Evolutionary conservation across 495 filamentous ascomycete genomes (phyloP).

Genomic region (Aspergillus incahuasiensis): DNA sequence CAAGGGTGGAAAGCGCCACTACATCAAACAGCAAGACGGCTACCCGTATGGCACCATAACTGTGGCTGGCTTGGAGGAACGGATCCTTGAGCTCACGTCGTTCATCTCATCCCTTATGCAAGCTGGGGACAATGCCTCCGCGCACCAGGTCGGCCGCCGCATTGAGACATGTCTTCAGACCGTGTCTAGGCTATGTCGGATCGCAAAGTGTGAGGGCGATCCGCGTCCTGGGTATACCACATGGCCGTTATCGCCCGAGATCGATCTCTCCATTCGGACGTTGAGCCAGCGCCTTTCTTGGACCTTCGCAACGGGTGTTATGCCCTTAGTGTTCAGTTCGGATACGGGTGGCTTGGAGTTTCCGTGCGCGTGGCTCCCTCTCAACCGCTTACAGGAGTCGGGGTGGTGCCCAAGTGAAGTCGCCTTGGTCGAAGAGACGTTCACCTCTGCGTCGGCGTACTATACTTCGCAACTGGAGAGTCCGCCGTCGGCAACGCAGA

Average conservation of each 20-base stretch:
- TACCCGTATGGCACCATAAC: not conserved
- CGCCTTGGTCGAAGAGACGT: not conserved
- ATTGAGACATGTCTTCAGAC: not conserved
- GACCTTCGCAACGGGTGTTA: not conserved
- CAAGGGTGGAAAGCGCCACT: not conserved
- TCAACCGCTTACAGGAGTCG: not conserved
- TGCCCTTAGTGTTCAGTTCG: not conserved
- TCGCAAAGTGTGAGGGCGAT: slow-evolving; percentile 1
- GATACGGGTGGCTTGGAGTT: not conserved
- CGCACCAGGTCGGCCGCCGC: not conserved
- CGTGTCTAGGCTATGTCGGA: slow-evolving; percentile 1
- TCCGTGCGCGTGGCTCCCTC: slow-evolving; percentile 3
- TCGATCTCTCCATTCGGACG: not conserved
- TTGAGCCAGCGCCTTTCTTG: slow-evolving; percentile 3
- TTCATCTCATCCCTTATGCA: not conserved
- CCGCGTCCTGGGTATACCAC: not conserved
- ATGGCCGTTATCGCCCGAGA: slow-evolving; percentile 1
- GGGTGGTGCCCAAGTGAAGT: slow-evolving; percentile 6
- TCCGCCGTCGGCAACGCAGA: not conserved
- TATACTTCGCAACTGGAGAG: slow-evolving; percentile 3
- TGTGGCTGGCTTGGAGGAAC: not conserved
- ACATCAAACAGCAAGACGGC: not conserved
- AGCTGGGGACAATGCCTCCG: not conserved
- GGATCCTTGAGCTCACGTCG: not conserved
- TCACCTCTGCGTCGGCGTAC: slow-evolving; percentile 2